A percentile compares a stretch with the other conserved stretches of the same genome.
These are phyloP conservation scores for Trypanosoma lewisi DNA, from an alignment of 208 protist species.

Conservation along the genomic window DNA sequence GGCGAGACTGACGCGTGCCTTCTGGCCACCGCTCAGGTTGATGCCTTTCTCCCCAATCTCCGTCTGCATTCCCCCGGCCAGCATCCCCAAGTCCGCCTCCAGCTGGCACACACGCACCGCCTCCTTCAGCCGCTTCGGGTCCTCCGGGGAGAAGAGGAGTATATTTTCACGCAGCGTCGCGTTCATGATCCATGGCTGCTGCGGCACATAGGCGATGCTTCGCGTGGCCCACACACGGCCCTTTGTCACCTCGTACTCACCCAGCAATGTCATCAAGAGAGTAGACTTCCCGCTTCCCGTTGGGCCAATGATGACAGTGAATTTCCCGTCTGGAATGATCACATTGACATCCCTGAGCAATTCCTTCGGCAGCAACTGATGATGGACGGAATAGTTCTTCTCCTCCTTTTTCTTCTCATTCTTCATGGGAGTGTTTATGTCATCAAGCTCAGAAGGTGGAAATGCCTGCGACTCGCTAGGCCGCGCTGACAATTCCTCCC, in stretches of 20 bases:
- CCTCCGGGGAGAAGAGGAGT: conserved; percentile 70
- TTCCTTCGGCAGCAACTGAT: conserved; percentile 36
- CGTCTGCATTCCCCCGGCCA: conserved; percentile 84
- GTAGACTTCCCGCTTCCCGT: conserved; percentile 78
- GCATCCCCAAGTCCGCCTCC: conserved; percentile 69
- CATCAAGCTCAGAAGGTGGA: background rate
- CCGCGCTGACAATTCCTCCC: background rate
- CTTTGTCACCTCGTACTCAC: conserved; percentile 31
- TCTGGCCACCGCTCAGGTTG: conserved; percentile 89
- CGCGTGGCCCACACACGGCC: conserved; percentile 27
- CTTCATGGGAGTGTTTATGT: background rate
- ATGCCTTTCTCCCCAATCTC: conserved; percentile 89
- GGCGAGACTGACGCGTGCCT: conserved; percentile 81
- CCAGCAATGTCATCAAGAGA: conserved; percentile 42
- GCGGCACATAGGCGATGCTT: conserved; percentile 85
- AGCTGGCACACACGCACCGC: conserved; percentile 74
- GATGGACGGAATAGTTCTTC: conserved; percentile 13
- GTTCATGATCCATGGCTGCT: conserved; percentile 93
- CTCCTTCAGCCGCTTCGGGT: conserved; percentile 37
- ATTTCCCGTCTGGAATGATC: conserved; percentile 30
- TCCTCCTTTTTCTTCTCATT: background rate
- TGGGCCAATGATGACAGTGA: conserved; percentile 56
- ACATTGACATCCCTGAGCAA: conserved; percentile 48
- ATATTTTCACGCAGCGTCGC: conserved; percentile 92
- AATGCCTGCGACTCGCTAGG: background rate